Evolutionary conservation across 192 early-diverging fungal genomes (phyloP), one percentile per base, ranked within the genome.

Genomic region (Rhizophagus clarus): DNA sequence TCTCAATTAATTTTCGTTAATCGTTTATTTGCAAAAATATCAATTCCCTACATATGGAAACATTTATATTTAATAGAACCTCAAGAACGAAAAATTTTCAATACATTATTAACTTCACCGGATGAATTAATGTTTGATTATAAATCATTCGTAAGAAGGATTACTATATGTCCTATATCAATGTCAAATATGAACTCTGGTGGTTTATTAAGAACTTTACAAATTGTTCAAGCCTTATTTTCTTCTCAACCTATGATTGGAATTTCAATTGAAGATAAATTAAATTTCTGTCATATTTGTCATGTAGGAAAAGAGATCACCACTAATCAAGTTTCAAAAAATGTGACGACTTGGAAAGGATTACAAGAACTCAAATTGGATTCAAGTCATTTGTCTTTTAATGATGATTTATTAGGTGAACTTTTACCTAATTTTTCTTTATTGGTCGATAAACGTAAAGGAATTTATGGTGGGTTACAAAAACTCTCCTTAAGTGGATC

Each of bases 91-190:
- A 79, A 26, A 26, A 69, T 71, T 6, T 79, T 70, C 3, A 29
- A 20, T 6, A 51, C n/a, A 31, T 79, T 79, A 34, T 31, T n/a
- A 71, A 60, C 29, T 4, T 12, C 68, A 6, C 12, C 56, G 10
- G 8, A 26, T 4, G 32, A 79, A 61, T 49, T 78, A 28, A 71
- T 70, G 68, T 79, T 71, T 61, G 40, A 79, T 67, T 79, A 79
- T 61, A 9, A 26, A 34, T 28, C 7, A 3, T 26, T 79, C 28
- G 47, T 79, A 61, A 42, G 29, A 61, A 79, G 49, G 6, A 24
- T 79, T n/a, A 79, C 45, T 12, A 71, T 79, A 32, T 79, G 67
- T 71, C 77, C 77, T n/a, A 40, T 79, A 15, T 79, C 77, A 32
- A 79, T 79, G 29, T 79, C 77, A n/a, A 24, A 61, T 60, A 79